Base-by-base conservation (phyloP, 768 basidiomycete genomes). In the Pleurotus pulmonarius region DNA sequence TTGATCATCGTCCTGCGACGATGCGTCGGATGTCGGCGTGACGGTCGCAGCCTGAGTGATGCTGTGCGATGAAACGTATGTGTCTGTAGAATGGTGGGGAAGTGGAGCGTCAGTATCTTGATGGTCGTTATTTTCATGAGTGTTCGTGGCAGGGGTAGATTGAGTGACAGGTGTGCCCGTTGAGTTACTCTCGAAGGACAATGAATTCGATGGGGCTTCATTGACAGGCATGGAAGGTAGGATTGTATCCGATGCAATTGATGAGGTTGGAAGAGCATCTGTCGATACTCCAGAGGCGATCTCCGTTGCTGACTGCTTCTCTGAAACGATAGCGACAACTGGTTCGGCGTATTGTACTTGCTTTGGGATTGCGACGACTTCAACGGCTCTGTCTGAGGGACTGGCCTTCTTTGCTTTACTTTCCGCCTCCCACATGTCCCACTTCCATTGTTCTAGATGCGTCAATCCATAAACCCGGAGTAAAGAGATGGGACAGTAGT, bases 371-470 rank as follows among this genome's bases (percentile, higher is more conserved):
- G 34, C 39, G 38, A 20, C 46, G 46, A 4, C 58, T 60, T 29
- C 60, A 55, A 47, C 47, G 48, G 51, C 54, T 20, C 62, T 67
- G 45, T 77, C 75, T 9, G 64, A 65, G 4, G 67, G 48, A 20
- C 74, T 74, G 16, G 72, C 75, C 34, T 68, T 65, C 55, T 80
- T 79, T 1, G 75, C 75, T 39, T 69, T 75, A 60, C 87, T 88
- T 65, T 90, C 87, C 3, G 76, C 80, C 62, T 89, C 83, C 90
- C 90, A 93, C 5, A 76, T 76, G 48, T 92, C 91, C 88, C 92
- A 90, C 63, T 96, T 95, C 85, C 91, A 98, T 63, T 94, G 85
- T 59, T 98, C 95, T 60, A 98, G 85, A 73, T 98, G 94, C 1
- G 94, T 98, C 54, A 96, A 84, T 4, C 97, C 97, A 59, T 94